Evolutionary conservation across 768 basidiomycete species (phyloP), one percentile per base, ranked within the genome.

Genomic region (Candolleomyces aberdarensis): DNA sequence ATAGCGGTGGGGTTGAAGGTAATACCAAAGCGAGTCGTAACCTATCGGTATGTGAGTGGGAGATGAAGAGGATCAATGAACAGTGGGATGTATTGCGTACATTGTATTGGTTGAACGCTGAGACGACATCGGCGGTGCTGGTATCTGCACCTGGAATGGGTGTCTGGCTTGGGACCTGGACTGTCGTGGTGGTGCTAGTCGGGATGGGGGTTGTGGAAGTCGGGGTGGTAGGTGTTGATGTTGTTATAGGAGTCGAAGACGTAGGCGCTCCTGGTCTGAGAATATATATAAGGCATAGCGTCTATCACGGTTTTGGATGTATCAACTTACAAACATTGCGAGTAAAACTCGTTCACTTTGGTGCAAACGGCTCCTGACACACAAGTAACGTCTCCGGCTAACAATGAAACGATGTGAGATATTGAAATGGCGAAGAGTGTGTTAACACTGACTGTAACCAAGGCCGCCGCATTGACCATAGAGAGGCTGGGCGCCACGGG

Each of bases 381-480:
- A 56, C 77, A 78, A 40, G 76, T 76, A 17, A 75, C 77, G 17
- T 71, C 70, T 19, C 78, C 77, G 60, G 66, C 78, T 79, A 32
- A 36, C 43, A 22, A 29, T 52, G 53, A 15, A 19, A 1, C 52
- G 13, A 17, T 3, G 26, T 31, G 31, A 36, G 14, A 15, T 13
- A 41, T 14, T 22, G 8, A 10, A 55, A 5, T 9, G 29, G 36
- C n/a, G 32, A 10, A 19, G 2, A 36, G 31, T 5, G 32, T 2
- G 3, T 15, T 1, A 11, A 7, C n/a, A 74, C 80, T 62, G 70
- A 83, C 81, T 72, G 80, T 81, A 82, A 58, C 69, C 72, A 59
- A 75, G 73, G 41, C 83, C 83, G 67, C 83, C 83, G 65, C 84
- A 86, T 67, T 85, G 85, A 10, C 77, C 80, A 48, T 70, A 85